These are phyloP conservation scores for Colletotrichum higginsianum DNA, from an alignment of 2,329 filamentous ascomycete genomes.

Conservation along the genomic window DNA sequence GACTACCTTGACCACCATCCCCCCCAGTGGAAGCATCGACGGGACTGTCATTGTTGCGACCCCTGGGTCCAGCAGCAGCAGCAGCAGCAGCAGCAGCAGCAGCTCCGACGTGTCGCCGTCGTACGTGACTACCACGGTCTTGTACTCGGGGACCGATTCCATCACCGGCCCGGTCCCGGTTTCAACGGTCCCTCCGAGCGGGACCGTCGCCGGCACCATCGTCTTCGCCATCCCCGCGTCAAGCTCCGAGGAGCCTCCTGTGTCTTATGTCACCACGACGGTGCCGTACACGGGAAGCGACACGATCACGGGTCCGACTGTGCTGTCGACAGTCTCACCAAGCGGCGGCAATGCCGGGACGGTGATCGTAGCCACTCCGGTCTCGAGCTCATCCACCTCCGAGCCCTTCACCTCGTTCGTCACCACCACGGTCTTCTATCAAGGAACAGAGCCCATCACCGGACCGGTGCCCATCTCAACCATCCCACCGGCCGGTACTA, in stretches of 20 bases:
- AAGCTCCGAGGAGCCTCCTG: neutral
- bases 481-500: neutral
- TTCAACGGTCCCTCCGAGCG: conserved; percentile 26
- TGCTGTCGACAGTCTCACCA: neutral
- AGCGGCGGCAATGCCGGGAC: conserved; percentile 8
- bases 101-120: neutral
- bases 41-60: conserved; percentile 15
- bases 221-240: neutral
- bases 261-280: conserved; percentile 18
- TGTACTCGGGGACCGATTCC: conserved; percentile 8
- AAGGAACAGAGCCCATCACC: neutral
- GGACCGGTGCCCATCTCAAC: conserved; percentile 7
- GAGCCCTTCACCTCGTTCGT: neutral
- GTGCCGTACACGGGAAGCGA: conserved; percentile 10
- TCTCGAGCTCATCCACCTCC: neutral
- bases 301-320: neutral
- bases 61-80: neutral
- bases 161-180: conserved; percentile 2
- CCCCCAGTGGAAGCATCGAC: neutral
- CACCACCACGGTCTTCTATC: conserved; percentile 13
- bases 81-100: neutral
- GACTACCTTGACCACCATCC: neutral
- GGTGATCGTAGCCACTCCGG: conserved; percentile 11
- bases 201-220: conserved; percentile 27
- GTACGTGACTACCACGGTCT: conserved; percentile 16